Percentiles rank a stretch among this genome's conserved stretches.
Conservation (phyloP, 2,329 filamentous ascomycete species). For the Pseudopyricularia cyperi region DNA sequence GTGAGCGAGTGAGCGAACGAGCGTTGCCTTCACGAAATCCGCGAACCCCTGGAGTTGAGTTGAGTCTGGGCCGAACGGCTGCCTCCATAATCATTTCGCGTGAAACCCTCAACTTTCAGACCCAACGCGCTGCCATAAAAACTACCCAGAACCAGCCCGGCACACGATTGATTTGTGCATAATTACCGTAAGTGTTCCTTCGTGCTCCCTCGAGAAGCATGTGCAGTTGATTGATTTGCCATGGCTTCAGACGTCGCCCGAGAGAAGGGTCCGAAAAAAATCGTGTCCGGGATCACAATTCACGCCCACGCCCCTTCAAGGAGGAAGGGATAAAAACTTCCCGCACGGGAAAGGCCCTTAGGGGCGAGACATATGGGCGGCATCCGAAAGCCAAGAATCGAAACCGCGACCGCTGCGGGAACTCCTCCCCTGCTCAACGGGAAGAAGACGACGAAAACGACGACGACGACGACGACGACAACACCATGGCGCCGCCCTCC, state of each 20-base stretch:
- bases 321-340: not conserved
- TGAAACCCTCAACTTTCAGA: not conserved
- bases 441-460: too few relatives aligned
- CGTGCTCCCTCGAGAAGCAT: not conserved
- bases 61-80: not conserved
- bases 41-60: not conserved
- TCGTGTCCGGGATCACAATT: too few relatives aligned
- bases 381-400: not conserved
- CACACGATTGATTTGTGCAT: not conserved
- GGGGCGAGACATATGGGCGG: not conserved
- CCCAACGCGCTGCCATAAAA: not conserved
- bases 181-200: not conserved
- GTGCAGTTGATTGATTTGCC: not conserved
- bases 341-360: not conserved
- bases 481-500: not conserved
- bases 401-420: not conserved
- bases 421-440: not conserved
- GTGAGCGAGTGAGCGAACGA: not conserved
- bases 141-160: not conserved
- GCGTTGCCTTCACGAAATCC: not conserved
- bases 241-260: not conserved
- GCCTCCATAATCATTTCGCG: conserved; percentile 1
- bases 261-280: too few relatives aligned
- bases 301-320: not conserved
- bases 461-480: not conserved